phyloP scores from a whole-genome alignment of 169 alveolate genomes.

The Cyclospora cayetanensis region DNA sequence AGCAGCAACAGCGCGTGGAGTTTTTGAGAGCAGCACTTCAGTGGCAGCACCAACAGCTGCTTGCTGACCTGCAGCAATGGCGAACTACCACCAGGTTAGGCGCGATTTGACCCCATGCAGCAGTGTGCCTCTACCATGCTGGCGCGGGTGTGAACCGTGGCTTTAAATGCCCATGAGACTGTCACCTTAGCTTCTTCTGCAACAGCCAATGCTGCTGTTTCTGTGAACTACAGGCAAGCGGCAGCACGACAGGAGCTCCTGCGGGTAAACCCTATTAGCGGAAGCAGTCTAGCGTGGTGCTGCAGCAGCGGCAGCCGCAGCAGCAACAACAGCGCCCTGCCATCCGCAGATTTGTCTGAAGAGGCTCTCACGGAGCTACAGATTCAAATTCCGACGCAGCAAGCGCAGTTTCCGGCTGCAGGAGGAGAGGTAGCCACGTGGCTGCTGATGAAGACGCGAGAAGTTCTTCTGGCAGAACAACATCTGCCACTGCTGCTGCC shows the following conservation, averaged over 20 bases:
- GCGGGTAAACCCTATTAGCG: neutral
- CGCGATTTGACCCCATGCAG: neutral
- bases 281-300: neutral
- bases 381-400: no score
- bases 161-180: neutral
- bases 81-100: neutral
- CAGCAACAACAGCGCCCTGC: neutral
- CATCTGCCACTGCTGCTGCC: slow-evolving; percentile 39
- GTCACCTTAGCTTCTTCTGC: neutral
- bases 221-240: neutral
- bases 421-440: slow-evolving; percentile 27
- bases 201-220: neutral
- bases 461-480: slow-evolving; percentile 32
- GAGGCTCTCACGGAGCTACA: neutral
- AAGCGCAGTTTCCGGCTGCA: neutral
- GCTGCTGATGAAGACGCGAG: slow-evolving; percentile 36
- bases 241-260: slow-evolving; percentile 16
- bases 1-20: slow-evolving; percentile 11
- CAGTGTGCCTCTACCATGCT: neutral
- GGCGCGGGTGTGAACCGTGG: neutral
- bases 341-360: neutral
- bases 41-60: slow-evolving; percentile 46
- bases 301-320: slow-evolving; percentile 51
- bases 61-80: slow-evolving; percentile 15
- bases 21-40: neutral